phyloP scores from a whole-genome alignment of 2,329 filamentous ascomycete genomes.

The Calonectria pteridis region DNA sequence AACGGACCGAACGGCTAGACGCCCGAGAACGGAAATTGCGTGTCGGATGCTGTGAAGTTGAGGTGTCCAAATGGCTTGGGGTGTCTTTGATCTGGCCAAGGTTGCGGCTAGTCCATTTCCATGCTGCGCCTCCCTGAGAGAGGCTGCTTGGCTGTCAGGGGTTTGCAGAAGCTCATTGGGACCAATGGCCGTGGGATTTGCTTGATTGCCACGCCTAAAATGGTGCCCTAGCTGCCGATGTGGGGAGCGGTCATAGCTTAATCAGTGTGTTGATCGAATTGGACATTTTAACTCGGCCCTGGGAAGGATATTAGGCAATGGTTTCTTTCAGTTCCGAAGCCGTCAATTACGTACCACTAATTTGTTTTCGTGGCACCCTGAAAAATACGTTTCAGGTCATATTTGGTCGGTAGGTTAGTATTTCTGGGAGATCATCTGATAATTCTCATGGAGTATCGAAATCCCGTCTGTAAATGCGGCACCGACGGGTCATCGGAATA shows the following conservation, averaged over 20 bases:
- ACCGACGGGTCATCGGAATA: neutral
- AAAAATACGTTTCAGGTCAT: neutral
- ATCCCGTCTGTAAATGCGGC: neutral
- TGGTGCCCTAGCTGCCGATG: slow-evolving; percentile 5
- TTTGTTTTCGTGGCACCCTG: neutral
- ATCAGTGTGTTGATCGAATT: neutral
- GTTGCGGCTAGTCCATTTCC: slow-evolving; percentile 37
- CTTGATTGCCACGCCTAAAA: slow-evolving; percentile 23
- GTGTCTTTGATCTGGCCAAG: slow-evolving; percentile 29
- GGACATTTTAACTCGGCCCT: neutral
- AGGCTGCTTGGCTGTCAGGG: slow-evolving; percentile 48
- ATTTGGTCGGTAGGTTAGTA: neutral
- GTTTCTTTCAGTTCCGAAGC: neutral
- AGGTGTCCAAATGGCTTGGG: slow-evolving; percentile 45
- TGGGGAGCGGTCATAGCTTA: slow-evolving; percentile 11
- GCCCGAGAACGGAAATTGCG: slow-evolving; percentile 21
- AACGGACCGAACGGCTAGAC: neutral
- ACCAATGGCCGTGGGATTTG: slow-evolving; percentile 14
- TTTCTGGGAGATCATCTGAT: neutral
- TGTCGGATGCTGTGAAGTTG: slow-evolving; percentile 28
- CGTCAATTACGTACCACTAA: neutral
- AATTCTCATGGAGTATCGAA: neutral
- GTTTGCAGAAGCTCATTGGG: slow-evolving; percentile 37
- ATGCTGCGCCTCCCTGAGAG: slow-evolving; percentile 29
- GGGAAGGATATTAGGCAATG: neutral